Base-by-base conservation (phyloP, 2,329 filamentous ascomycete genomes). In the Scedosporium boydii region DNA sequence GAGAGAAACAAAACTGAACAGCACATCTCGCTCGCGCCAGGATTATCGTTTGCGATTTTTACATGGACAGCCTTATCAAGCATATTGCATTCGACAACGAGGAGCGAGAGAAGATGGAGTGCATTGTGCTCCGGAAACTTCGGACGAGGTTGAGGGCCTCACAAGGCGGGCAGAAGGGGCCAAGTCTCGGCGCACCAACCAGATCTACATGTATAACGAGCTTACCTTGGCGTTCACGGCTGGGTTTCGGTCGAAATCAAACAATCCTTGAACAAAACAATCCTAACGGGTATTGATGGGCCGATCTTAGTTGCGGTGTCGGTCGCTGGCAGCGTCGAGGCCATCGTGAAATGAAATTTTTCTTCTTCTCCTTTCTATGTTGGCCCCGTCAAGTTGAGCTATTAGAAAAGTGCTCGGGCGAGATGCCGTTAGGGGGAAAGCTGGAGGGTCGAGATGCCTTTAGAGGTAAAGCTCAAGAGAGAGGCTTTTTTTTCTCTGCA, bases 351-450 rank as follows among this genome's bases (percentile, higher is more conserved):
- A 48, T 48, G 14, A n/a, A 48, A 18, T 48, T 48, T 48, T n/a
- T 18, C n/a, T 18, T 18, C 6, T 48, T 21, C 44, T 48, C 44
- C 44, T 48, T 21, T 23, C 44, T 48, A n/a, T 27, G 18, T 55
- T 16, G 27, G 27, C 51, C n/a, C 23, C 51, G 12, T 55, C 51
- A 18, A 29, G 21, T 27, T 55, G 51, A 14, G 23, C 44, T 21
- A 48, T 48, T 21, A 29, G 23, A 55, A 55, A 23, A 14, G n/a
- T 23, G 18, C 51, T 55, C 51, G 51, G 51, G 51, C 12, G 18
- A 55, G 51, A 55, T 55, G 51, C 51, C 51, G 51, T 55, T 55
- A 55, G 51, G 51, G 51, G 44, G 51, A 55, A 55, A 55, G 23
- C 51, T 55, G 18, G 18, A 55, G 18, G 12, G 12, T 23, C 12